Conservation (phyloP, 1,284 basidiomycete genomes). For the Chalciporus sp. region DNA sequence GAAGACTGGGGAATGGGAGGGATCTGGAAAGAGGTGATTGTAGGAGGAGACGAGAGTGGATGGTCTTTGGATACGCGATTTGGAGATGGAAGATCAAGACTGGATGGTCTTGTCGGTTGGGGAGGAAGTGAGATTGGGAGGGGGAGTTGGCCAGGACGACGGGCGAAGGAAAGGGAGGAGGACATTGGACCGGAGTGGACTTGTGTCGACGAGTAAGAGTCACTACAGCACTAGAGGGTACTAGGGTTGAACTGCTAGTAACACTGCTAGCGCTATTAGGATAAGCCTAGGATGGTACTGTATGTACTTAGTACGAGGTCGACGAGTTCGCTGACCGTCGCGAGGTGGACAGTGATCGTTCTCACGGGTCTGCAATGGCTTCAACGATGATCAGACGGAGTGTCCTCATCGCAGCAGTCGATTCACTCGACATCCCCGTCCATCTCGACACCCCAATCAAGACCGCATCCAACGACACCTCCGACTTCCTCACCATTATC, state of each 20-base stretch:
- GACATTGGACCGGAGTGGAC: not conserved
- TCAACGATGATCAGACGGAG: conserved; percentile 20
- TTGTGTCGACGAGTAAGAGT: no score
- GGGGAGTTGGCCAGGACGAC: not conserved
- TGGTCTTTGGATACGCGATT: conserved; percentile 13
- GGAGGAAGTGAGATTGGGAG: not conserved
- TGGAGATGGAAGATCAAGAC: conserved; percentile 18
- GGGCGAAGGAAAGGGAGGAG: conserved; percentile 7
- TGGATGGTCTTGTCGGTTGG: conserved; percentile 13
- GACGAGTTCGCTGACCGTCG: not conserved
- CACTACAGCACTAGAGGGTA: no score
- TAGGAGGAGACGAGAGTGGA: conserved; percentile 35
- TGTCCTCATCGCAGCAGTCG: conserved; percentile 56
- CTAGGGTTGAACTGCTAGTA: no score
- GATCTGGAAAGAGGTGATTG: conserved; percentile 27
- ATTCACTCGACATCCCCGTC: conserved; percentile 49
- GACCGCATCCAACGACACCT: conserved; percentile 48
- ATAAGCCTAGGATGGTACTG: no score
- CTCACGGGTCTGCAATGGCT: conserved; percentile 13
- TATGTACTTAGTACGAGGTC: conserved; percentile 3
- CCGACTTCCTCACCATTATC: conserved; percentile 57
- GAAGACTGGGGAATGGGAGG: conserved; percentile 36
- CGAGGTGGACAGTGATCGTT: conserved; percentile 6
- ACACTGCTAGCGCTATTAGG: no score
- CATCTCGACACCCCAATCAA: conserved; percentile 56